Percentiles rank a stretch among this genome's conserved stretches.
These are phyloP conservation scores for Poa annua DNA, from an alignment of 176 grass and related monocot species.

Conservation along the genomic window DNA sequence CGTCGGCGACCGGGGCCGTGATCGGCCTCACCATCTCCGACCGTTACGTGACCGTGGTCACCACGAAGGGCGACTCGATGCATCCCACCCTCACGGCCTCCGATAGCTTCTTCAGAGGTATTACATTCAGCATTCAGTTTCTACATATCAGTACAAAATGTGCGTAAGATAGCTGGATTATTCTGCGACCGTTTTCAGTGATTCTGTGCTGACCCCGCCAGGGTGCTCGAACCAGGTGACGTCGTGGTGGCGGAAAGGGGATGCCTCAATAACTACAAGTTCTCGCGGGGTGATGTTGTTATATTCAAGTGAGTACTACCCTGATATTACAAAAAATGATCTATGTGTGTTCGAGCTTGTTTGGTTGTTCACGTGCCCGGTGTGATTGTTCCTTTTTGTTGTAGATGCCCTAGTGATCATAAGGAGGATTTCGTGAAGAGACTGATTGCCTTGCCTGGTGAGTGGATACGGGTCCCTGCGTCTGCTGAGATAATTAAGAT, in stretches of 20 bases:
- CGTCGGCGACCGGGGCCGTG: constrained; percentile 15
- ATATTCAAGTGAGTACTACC: constrained; percentile 62
- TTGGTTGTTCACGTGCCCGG: not conserved
- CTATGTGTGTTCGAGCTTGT: not conserved
- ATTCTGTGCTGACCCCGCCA: constrained; percentile 44
- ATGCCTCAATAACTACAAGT: constrained; percentile 65
- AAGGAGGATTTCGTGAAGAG: constrained; percentile 66
- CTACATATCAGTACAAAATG: not conserved
- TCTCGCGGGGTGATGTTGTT: constrained; percentile 81
- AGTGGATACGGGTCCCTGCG: constrained; percentile 68
- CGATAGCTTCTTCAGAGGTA: constrained; percentile 36
- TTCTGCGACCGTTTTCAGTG: constrained; percentile 3
- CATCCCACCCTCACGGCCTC: constrained; percentile 71
- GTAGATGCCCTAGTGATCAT: constrained; percentile 68
- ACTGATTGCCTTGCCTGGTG: constrained; percentile 84
- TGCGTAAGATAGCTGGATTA: not conserved
- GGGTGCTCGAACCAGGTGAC: constrained; percentile 66
- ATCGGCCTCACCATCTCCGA: constrained; percentile 66
- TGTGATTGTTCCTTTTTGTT: constrained; percentile 24
- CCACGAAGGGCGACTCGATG: constrained; percentile 72
- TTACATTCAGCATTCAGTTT: constrained; percentile 35
- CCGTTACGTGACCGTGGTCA: constrained; percentile 42
- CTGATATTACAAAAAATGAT: not conserved
- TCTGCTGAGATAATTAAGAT: constrained; percentile 64
- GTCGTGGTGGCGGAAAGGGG: constrained; percentile 55